A percentile compares a stretch with the other conserved stretches of the same genome.
Evolutionary conservation across 2,329 filamentous ascomycete genomes (phyloP).

Genomic region (Didymella keratinophila): DNA sequence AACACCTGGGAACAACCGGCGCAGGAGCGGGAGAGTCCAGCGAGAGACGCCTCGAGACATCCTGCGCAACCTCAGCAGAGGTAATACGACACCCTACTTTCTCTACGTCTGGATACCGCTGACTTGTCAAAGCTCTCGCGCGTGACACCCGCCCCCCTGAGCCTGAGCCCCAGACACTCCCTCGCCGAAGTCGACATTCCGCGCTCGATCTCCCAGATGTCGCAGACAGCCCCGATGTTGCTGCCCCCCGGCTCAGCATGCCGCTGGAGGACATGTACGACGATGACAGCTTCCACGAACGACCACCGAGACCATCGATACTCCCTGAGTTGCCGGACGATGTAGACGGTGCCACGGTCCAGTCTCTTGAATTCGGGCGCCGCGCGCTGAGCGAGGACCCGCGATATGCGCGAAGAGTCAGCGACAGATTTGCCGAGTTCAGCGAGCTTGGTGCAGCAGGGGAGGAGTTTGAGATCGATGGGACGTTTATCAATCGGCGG

Average conservation of each 20-base stretch:
- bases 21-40: constrained; percentile 58
- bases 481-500: constrained; percentile 49
- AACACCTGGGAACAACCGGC: constrained; percentile 59
- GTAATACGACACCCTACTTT: constrained; percentile 40
- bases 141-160: constrained; percentile 56
- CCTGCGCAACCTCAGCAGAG: constrained; percentile 61
- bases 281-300: constrained; percentile 52
- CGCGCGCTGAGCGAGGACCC: constrained; percentile 51
- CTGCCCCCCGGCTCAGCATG: constrained; percentile 52
- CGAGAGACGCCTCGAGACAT: constrained; percentile 65
- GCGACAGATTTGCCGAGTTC: constrained; percentile 60
- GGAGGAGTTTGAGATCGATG: constrained; percentile 53
- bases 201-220: constrained; percentile 55
- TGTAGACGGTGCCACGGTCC: constrained; percentile 54
- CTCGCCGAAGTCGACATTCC: constrained; percentile 39
- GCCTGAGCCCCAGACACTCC: constrained; percentile 56
- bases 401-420: constrained; percentile 56
- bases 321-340: constrained; percentile 48
- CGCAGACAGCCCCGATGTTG: constrained; percentile 57
- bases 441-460: constrained; percentile 49
- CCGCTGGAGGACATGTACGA: constrained; percentile 54
- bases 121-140: constrained; percentile 54
- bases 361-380: constrained; percentile 58
- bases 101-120: constrained; percentile 4
- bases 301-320: constrained; percentile 49